phyloP scores from a whole-genome alignment of 2,329 filamentous ascomycete species.

The Furcasterigmium sp. region DNA sequence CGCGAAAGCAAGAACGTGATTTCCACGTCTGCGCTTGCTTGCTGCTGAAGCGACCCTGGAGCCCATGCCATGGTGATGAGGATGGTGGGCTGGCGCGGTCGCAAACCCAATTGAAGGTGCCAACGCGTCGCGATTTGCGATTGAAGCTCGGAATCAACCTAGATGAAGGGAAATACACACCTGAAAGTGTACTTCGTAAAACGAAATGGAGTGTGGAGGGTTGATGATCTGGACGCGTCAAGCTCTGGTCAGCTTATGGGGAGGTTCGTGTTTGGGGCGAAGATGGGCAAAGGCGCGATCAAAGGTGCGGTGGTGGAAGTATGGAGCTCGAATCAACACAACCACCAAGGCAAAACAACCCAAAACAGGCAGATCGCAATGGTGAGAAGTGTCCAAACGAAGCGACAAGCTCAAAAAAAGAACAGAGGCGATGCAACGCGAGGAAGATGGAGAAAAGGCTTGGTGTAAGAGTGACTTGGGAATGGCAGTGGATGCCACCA shows the following conservation, averaged over 20 bases:
- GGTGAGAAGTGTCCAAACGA: not conserved
- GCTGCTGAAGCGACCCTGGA: too few relatives aligned
- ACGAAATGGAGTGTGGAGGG: constrained; percentile 18
- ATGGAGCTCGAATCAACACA: not conserved
- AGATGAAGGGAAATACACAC: constrained; percentile 26
- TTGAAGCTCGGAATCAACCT: constrained; percentile 27
- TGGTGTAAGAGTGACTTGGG: constrained; percentile 21
- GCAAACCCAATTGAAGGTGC: constrained; percentile 33
- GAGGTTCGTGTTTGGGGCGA: constrained; percentile 13
- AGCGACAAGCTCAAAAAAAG: not conserved
- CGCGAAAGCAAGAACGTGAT: constrained; percentile 1
- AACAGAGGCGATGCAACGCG: not conserved
- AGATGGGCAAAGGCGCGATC: not conserved
- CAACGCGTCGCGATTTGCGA: constrained; percentile 22
- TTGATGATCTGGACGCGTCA: constrained; percentile 22
- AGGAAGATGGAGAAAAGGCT: not conserved
- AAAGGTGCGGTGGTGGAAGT: not conserved
- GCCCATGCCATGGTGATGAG: too few relatives aligned
- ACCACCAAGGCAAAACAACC: not conserved
- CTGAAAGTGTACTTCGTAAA: constrained; percentile 18
- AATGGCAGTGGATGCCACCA: constrained; percentile 30
- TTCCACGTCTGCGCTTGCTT: too few relatives aligned
- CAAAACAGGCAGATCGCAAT: not conserved
- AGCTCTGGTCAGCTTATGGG: constrained; percentile 19
- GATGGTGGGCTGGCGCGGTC: too few relatives aligned